phyloP scores from a whole-genome alignment of 768 basidiomycete species.

The Xanthoconium stramineum region DNA sequence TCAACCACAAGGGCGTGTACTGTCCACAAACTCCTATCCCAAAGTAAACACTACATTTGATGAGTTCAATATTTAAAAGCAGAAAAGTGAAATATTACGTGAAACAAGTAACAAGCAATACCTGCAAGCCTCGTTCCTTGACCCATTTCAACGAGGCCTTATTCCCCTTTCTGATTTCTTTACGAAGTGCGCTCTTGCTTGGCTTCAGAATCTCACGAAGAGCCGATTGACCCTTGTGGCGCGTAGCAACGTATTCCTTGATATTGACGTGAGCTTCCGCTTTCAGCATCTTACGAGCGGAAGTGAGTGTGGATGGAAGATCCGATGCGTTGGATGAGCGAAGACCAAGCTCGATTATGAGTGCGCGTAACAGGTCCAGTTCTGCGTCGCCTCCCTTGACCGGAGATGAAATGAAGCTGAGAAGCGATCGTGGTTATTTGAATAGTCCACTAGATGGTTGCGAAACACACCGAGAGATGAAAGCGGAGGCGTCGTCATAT shows the following conservation, averaged over 20 bases:
- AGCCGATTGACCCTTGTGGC: conserved; percentile 59
- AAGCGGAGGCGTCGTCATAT: conserved; percentile 26
- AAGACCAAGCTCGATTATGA: conserved; percentile 77
- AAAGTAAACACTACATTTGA: not conserved
- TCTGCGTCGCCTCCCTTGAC: conserved; percentile 23
- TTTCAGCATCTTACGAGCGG: conserved; percentile 68
- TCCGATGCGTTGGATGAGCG: conserved; percentile 38
- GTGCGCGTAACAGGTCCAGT: conserved; percentile 65
- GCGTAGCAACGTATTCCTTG: conserved; percentile 66
- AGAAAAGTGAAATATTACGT: conserved; percentile 21
- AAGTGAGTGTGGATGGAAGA: conserved; percentile 57
- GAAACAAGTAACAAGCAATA: conserved; percentile 56
- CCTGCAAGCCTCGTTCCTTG: conserved; percentile 60
- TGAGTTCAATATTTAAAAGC: not conserved
- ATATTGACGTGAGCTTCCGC: conserved; percentile 67
- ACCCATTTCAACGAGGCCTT: conserved; percentile 51
- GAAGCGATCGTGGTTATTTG: not conserved
- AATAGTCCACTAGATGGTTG: not conserved
- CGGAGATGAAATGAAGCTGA: conserved; percentile 25
- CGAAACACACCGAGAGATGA: conserved; percentile 25
- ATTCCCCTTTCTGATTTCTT: conserved; percentile 52
- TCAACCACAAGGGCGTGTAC: not conserved
- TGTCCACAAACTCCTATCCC: not conserved
- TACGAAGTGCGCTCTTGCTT: conserved; percentile 57
- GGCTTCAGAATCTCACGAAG: conserved; percentile 62